Evolutionary conservation across 345 rosid species (phyloP).

Genomic region (Anastatica hierochuntica): DNA sequence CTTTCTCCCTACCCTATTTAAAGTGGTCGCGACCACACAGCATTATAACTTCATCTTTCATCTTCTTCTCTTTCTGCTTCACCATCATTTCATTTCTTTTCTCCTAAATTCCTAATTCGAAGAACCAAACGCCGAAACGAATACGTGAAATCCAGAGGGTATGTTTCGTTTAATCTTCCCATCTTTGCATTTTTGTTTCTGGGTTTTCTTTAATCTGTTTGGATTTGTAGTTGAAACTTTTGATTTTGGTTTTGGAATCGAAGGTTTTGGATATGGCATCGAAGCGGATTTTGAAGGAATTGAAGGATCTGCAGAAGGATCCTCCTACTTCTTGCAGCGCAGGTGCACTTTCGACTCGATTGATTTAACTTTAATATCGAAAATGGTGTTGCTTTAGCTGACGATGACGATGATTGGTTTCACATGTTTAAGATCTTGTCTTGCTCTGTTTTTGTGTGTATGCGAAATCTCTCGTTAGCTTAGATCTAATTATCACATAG

Average conservation of each 20-base stretch:
- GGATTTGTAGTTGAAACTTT: not conserved
- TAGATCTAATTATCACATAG: slow-evolving; percentile 12
- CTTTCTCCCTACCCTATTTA: slow-evolving; percentile 15
- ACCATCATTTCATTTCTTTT: not conserved
- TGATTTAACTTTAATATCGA: not conserved
- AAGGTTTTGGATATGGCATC: slow-evolving; percentile 51
- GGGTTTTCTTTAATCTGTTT: not conserved
- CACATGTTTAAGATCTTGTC: not conserved
- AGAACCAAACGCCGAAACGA: slow-evolving; percentile 2
- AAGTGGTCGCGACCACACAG: slow-evolving; percentile 22
- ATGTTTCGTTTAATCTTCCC: not conserved
- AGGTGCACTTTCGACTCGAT: slow-evolving; percentile 22
- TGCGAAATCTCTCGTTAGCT: slow-evolving; percentile 1
- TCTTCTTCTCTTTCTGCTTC: slow-evolving; percentile 5
- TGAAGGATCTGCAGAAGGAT: slow-evolving; percentile 77
- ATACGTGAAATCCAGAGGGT: not conserved
- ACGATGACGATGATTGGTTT: not conserved
- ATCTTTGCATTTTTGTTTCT: not conserved
- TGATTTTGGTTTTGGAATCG: not conserved
- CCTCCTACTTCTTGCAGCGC: slow-evolving; percentile 83
- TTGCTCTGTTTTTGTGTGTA: not conserved
- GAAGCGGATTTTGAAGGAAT: slow-evolving; percentile 79
- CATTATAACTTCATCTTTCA: slow-evolving; percentile 5
- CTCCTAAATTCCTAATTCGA: not conserved
- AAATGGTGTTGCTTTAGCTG: not conserved